phyloP scores from a whole-genome alignment of 2,329 filamentous ascomycete species.

The Aspergillus carbonarius region DNA sequence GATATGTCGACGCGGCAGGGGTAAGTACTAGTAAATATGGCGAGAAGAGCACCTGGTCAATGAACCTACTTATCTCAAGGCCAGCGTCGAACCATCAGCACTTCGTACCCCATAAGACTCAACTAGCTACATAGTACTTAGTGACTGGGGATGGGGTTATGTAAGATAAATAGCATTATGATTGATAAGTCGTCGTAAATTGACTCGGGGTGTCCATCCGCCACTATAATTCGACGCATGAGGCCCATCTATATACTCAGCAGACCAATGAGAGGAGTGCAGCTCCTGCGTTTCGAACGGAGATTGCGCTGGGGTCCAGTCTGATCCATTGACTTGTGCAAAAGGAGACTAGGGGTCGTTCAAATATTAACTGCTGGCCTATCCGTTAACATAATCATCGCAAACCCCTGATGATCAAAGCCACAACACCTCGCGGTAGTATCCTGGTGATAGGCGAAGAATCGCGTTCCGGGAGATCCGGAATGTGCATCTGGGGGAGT shows the following conservation, averaged over 20 bases:
- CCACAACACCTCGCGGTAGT: neutral
- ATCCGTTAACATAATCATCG: neutral
- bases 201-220: neutral
- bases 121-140: neutral
- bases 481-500: neutral
- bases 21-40: neutral
- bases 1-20: conserved; percentile 4
- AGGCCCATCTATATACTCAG: neutral
- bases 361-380: neutral
- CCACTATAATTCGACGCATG: neutral
- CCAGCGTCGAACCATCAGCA: neutral
- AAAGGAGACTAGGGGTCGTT: neutral
- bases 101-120: neutral
- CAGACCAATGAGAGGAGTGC: neutral
- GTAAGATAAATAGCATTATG: neutral
- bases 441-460: neutral
- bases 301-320: neutral
- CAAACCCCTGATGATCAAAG: neutral
- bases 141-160: neutral
- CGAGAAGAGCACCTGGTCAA: neutral
- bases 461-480: neutral
- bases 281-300: neutral
- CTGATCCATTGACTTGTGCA: neutral
- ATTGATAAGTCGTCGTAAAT: neutral
- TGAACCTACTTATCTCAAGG: neutral